A percentile compares a stretch with the other conserved stretches of the same genome.
phyloP scores from a whole-genome alignment of 257 asterid genomes.

The Fraxinus americana region DNA sequence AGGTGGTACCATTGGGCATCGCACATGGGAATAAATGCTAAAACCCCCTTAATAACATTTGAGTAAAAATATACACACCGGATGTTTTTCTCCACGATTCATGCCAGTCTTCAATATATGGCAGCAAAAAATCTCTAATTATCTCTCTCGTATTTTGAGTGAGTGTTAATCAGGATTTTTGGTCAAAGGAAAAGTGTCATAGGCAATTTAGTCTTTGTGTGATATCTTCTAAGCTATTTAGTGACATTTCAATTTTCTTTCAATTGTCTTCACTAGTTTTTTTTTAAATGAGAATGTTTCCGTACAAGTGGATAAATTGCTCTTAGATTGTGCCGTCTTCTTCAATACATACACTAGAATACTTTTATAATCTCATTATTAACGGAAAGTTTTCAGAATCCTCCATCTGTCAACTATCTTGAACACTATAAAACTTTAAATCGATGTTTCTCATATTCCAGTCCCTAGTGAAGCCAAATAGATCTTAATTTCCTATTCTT shows the following conservation, averaged over 20 bases:
- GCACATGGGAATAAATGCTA: not conserved
- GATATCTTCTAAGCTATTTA: constrained; percentile 1
- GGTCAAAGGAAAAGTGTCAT: not conserved
- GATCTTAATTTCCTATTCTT: not conserved
- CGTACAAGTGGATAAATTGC: not conserved
- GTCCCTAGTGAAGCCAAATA: not conserved
- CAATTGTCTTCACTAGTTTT: not conserved
- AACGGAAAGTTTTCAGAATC: not conserved
- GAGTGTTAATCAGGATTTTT: not conserved
- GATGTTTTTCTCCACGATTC: not conserved
- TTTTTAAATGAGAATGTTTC: not conserved
- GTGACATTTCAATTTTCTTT: not conserved
- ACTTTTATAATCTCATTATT: not conserved
- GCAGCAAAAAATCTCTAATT: not conserved
- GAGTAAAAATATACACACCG: not conserved
- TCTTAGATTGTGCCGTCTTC: not conserved
- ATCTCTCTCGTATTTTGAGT: not conserved
- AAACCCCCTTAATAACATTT: not conserved
- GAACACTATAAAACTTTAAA: not conserved
- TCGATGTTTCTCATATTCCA: not conserved
- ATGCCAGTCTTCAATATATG: not conserved
- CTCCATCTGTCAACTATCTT: not conserved
- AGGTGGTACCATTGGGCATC: not conserved
- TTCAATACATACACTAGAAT: not conserved
- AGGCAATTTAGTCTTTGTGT: not conserved